Base-by-base conservation (phyloP, 495 filamentous ascomycete genomes). In the Rostrohypoxylon terebratum region DNA sequence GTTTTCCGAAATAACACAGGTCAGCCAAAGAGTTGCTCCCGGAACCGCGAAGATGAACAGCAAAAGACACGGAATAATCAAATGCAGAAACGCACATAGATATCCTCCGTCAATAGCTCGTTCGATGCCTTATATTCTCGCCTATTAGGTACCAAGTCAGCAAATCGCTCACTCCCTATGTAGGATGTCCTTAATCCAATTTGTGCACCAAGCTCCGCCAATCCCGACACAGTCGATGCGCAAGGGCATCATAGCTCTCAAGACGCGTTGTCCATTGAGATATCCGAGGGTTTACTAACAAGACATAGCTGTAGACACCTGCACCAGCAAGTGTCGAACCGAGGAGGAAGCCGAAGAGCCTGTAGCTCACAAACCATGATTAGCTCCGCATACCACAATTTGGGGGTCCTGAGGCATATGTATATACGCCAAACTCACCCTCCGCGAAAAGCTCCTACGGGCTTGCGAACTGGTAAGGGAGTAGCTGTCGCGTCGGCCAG, bases 111-210 rank as follows among this genome's bases (percentile, higher is more conserved):
- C 81, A 99, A 82, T 78, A 97, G 87, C 82, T 97, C 93, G 81
- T 98, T 99, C 62, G 94, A 92, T 40, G 96, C 86, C 80, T 93
- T 91, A 81, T 98, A 98, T 80, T 99, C 94, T 76, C 93, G 90
- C 50, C 76, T 78, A 33, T 63, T 6, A 11, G 36, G 20, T n/a
- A 9, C 23, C 0, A 21, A 16, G 57, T 74, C 25, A 74, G 72
- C 59, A 63, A 54, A 47, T 68, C 59, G 20, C 36, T 53, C 58
- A 20, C 20, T 50, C 14, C 16, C 11, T 31, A 34, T 34, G 20
- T 13, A 63, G 28, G 25, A 20, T 54, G 36, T 16, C 34, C n/a
- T 38, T 42, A 5, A 18, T 23, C 36, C n/a, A 10, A 47, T 14
- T 44, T 18, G 20, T 45, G 34, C 31, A 23, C 59, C 3, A n/a